Percentiles rank a stretch among this genome's conserved stretches.
Conservation (phyloP, 2,329 filamentous ascomycete species). For the Exophiala dermatitidis region DNA sequence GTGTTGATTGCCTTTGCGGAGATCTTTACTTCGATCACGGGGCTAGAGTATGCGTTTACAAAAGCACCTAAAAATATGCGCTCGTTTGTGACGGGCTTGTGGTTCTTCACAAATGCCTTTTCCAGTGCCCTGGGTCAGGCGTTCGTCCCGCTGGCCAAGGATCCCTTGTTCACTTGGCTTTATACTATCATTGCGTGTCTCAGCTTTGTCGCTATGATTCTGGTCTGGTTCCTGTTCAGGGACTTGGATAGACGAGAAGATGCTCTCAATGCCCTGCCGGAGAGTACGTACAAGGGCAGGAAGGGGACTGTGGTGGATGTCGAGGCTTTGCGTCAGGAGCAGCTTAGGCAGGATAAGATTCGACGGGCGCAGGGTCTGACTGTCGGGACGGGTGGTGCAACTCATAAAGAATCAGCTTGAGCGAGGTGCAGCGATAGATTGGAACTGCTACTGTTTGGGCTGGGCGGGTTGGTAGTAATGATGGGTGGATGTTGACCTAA, state of each 20-base stretch:
- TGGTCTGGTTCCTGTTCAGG: conserved; percentile 62
- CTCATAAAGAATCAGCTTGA: too few species aligned
- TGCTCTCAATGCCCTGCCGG: conserved; percentile 46
- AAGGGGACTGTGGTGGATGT: conserved; percentile 7
- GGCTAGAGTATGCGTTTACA: conserved; percentile 65
- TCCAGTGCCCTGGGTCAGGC: conserved; percentile 64
- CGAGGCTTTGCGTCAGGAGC: neutral
- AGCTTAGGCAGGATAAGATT: conserved; percentile 8
- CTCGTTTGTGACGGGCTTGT: conserved; percentile 52
- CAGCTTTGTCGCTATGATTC: conserved; percentile 53
- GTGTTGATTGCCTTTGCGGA: conserved; percentile 49
- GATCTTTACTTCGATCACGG: conserved; percentile 59
- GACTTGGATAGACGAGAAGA: conserved; percentile 62
- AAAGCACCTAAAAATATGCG: conserved; percentile 62
- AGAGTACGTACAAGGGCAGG: conserved; percentile 8
- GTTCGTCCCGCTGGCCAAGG: conserved; percentile 52
- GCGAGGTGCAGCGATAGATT: neutral
- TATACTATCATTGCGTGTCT: conserved; percentile 59
- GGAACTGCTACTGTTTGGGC: too few species aligned
- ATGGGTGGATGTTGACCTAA: too few species aligned
- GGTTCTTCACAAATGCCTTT: conserved; percentile 63
- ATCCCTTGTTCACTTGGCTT: conserved; percentile 64
- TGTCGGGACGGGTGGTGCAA: neutral
- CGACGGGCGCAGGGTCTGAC: conserved; percentile 6
- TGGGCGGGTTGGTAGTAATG: too few species aligned